These are phyloP conservation scores for Nephelium lappaceum DNA, from an alignment of 345 rosid genomes.

Conservation along the genomic window DNA sequence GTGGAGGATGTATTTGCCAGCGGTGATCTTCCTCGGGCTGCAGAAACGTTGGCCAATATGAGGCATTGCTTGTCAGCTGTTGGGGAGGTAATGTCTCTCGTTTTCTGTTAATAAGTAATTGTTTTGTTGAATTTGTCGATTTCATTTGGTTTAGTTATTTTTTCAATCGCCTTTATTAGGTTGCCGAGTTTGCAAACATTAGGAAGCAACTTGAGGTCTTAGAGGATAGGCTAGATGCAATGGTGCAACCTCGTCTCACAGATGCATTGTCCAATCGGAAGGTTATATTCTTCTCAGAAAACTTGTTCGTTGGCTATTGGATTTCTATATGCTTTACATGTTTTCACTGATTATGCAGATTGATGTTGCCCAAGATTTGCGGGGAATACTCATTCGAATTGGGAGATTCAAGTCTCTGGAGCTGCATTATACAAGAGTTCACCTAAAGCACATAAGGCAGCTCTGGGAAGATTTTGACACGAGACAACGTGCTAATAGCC, in stretches of 20 bases:
- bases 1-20: conserved; percentile 98
- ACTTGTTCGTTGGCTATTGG: not conserved
- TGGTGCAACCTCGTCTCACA: conserved; percentile 96
- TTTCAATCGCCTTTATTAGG: conserved; percentile 44
- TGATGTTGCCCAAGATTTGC: conserved; percentile 90
- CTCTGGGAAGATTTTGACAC: conserved; percentile 94
- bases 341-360: conserved; percentile 50
- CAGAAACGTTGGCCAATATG: conserved; percentile 99
- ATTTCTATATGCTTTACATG: conserved; percentile 11
- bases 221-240: conserved; percentile 87
- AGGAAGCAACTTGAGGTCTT: conserved; percentile 92
- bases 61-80: conserved; percentile 98
- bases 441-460: conserved; percentile 77
- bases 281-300: conserved; percentile 39
- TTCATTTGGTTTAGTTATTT: not conserved
- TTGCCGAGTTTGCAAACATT: conserved; percentile 97
- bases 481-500: conserved; percentile 59
- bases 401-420: conserved; percentile 95
- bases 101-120: not conserved
- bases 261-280: conserved; percentile 94
- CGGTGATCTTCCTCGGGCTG: conserved; percentile 98
- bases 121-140: not conserved
- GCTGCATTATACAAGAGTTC: conserved; percentile 84
- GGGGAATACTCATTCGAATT: conserved; percentile 89
- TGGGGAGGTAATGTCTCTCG: conserved; percentile 67